Evolutionary conservation across 305 asterid genomes (phyloP).

Genomic region (Fraxinus platypoda): DNA sequence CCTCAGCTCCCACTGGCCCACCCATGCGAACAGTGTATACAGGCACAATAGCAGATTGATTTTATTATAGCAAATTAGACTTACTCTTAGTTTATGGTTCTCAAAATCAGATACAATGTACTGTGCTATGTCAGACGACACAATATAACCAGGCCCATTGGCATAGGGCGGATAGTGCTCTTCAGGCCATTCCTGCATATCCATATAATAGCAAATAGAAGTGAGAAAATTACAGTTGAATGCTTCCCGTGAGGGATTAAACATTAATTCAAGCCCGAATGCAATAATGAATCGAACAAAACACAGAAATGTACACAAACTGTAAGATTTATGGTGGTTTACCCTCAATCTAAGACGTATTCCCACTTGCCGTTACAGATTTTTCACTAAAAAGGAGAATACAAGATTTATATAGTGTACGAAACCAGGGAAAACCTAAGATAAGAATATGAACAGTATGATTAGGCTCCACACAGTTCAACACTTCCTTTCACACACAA

Average conservation of each 20-base stretch:
- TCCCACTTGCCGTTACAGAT: not conserved
- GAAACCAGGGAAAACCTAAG: not conserved
- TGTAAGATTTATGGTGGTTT: not conserved
- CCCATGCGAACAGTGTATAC: not conserved
- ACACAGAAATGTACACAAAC: not conserved
- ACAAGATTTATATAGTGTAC: not conserved
- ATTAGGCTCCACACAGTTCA: not conserved
- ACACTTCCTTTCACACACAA: not conserved
- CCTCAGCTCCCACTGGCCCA: not conserved
- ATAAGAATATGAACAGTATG: not conserved
- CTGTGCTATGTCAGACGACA: slow-evolving; percentile 73
- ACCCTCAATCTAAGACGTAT: not conserved
- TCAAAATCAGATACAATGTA: slow-evolving; percentile 68
- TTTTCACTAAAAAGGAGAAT: not conserved
- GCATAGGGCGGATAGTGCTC: slow-evolving; percentile 91
- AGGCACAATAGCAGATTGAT: not conserved
- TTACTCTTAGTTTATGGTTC: slow-evolving; percentile 75
- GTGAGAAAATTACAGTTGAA: slow-evolving; percentile 10
- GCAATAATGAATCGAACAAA: not conserved
- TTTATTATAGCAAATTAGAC: slow-evolving; percentile 23
- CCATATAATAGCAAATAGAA: slow-evolving; percentile 19
- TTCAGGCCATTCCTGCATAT: slow-evolving; percentile 93
- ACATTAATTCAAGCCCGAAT: not conserved
- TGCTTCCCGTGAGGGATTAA: not conserved
- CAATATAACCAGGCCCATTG: slow-evolving; percentile 84